Base-by-base conservation (phyloP, 768 basidiomycete genomes). In the Dacryopinax primogenitus region DNA sequence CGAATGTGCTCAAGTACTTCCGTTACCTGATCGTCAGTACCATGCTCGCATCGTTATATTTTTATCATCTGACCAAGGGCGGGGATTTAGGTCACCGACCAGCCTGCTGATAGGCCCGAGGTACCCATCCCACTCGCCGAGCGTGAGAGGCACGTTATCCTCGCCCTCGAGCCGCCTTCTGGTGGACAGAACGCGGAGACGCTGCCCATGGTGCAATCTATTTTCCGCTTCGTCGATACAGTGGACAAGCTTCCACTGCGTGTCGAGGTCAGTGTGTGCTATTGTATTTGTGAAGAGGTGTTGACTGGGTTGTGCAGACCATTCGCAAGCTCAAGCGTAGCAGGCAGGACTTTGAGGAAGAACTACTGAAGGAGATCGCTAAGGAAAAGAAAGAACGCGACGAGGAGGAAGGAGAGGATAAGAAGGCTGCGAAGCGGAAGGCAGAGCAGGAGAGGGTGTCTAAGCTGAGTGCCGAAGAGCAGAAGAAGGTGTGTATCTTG, bases 201-300 rank as follows among this genome's bases (percentile, higher is more conserved):
- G 18, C 68, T 80, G 16, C 80, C 80, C 15, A 78, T 94, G 68
- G 78, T 94, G 64, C 73, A 83, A 34, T 83, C 85, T 33, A 71
- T 82, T n/a, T 88, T 94, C 76, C 79, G 83, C 39, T 81, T 94
- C 67, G 79, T 91, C 67, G 92, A 96, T 73, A 74, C 80, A 18
- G 74, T 93, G 63, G 76, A 76, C 44, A 77, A 75, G 66, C 70
- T 68, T 32, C 71, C 77, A 63, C 76, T 92, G 61, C 84, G 90
- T 28, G 88, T 92, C 15, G 92, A 95, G 47, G 75, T 76, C 35
- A 62, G 70, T 63, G 12, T 13, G 51, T 37, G 21, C 37, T n/a
- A 2, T 13, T 58, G 16, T 45, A 35, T 13, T 16, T 34, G 15
- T 32, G 37, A 28, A 9, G 30, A 16, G 41, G 23, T 33, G 35